These are phyloP conservation scores for Daphne laureola DNA, from an alignment of 441 rosid species.

Conservation along the genomic window DNA sequence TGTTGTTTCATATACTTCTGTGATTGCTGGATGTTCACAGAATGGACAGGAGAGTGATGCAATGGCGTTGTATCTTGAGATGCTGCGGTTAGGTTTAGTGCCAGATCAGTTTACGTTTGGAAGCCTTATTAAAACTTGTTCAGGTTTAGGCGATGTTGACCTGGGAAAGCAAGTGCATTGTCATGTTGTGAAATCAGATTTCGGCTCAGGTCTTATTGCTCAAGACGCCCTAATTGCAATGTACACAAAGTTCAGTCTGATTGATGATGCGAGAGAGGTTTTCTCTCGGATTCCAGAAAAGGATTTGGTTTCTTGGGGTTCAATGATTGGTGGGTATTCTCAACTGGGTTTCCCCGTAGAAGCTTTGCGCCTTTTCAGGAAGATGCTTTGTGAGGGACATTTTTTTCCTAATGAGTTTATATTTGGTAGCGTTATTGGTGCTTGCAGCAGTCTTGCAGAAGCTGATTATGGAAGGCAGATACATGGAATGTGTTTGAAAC, in stretches of 20 bases:
- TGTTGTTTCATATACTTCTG: slow-evolving; percentile 46
- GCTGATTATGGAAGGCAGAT: slow-evolving; percentile 46
- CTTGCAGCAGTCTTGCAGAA: slow-evolving; percentile 35
- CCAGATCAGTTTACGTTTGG: slow-evolving; percentile 53
- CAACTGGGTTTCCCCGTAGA: slow-evolving; percentile 41
- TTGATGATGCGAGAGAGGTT: slow-evolving; percentile 34
- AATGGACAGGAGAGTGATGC: slow-evolving; percentile 33
- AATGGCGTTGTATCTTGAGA: slow-evolving; percentile 28
- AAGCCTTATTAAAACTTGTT: slow-evolving; percentile 42
- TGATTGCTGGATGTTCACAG: slow-evolving; percentile 48
- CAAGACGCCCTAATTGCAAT: slow-evolving; percentile 50
- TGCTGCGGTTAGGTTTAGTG: slow-evolving; percentile 30
- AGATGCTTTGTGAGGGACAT: slow-evolving; percentile 37
- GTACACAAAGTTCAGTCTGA: slow-evolving; percentile 39
- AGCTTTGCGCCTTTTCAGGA: slow-evolving; percentile 36
- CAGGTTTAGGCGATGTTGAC: slow-evolving; percentile 22
- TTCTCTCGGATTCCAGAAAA: slow-evolving; percentile 27
- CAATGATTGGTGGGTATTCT: slow-evolving; percentile 40
- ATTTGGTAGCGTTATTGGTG: slow-evolving; percentile 47
- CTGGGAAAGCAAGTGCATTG: slow-evolving; percentile 52
- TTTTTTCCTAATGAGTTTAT: slow-evolving; percentile 43
- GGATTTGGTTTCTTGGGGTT: slow-evolving; percentile 56
- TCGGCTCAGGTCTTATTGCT: slow-evolving; percentile 31
- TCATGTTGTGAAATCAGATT: slow-evolving; percentile 44
- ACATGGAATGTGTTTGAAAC: slow-evolving; percentile 46